Evolutionary conservation across 495 filamentous ascomycete species (phyloP).

Genomic region (Aspergillus hancockii): DNA sequence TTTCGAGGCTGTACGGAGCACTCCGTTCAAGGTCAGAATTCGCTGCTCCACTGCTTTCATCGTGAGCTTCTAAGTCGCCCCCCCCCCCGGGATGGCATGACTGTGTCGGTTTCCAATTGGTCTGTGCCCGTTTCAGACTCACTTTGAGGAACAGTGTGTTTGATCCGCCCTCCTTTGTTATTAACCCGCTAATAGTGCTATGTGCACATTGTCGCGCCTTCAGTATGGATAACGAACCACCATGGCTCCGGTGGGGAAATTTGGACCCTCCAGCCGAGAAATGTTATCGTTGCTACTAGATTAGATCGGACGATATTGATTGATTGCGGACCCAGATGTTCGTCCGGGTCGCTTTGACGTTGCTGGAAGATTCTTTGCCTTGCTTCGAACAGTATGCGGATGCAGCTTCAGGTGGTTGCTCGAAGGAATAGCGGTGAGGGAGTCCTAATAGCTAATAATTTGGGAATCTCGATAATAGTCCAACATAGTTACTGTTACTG

Average conservation of each 20-base stretch:
- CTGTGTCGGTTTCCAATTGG: neutral
- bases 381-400: no score
- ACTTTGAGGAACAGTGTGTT: neutral
- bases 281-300: neutral
- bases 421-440: neutral
- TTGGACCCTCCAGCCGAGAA: neutral
- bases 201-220: neutral
- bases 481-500: neutral
- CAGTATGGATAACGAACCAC: neutral
- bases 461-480: neutral
- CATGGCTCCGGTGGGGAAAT: neutral
- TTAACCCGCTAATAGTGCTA: neutral
- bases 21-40: neutral
- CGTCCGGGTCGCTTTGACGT: neutral
- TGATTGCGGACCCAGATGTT: neutral
- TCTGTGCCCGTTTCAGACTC: constrained; percentile 2
- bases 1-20: neutral
- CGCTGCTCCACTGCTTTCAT: neutral
- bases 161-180: neutral
- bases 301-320: neutral
- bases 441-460: neutral
- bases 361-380: no score
- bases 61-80: neutral
- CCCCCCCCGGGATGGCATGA: neutral
- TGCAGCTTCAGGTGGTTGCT: no score